Conservation (phyloP, 345 rosid genomes). For the Clarkia xantiana region DNA sequence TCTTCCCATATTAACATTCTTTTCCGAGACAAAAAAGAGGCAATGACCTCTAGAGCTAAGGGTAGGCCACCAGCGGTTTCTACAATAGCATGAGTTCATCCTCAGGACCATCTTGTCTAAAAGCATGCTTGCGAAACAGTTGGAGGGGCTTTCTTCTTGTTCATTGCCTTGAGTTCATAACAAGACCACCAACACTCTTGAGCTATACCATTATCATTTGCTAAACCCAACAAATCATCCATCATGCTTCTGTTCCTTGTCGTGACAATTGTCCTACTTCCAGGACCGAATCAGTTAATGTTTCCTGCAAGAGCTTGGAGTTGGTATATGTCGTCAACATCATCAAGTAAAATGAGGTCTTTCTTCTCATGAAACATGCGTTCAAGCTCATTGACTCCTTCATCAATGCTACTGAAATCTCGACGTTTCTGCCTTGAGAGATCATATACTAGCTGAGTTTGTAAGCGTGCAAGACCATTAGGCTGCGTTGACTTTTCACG, state of each 20-base stretch:
- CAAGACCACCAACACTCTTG: neutral
- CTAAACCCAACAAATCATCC: neutral
- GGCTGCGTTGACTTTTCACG: neutral
- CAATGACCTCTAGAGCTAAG: neutral
- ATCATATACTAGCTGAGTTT: neutral
- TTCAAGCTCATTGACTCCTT: neutral
- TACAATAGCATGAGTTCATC: neutral
- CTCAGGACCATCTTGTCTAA: neutral
- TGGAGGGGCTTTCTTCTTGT: neutral
- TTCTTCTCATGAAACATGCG: constrained; percentile 1
- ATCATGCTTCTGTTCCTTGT: neutral
- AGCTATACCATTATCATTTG: neutral
- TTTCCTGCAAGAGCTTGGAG: neutral
- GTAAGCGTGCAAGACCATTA: neutral
- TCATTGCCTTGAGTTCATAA: neutral
- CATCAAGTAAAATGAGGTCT: constrained; percentile 3
- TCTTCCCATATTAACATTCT: no score
- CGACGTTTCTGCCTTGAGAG: neutral
- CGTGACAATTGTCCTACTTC: constrained; percentile 3
- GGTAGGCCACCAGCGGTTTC: neutral
- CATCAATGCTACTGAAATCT: neutral
- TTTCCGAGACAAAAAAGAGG: neutral
- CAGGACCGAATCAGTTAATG: neutral
- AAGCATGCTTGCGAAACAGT: constrained; percentile 1
- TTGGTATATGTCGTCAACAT: neutral